Evolutionary conservation across 495 filamentous ascomycete genomes (phyloP), one percentile per base, ranked within the genome.

Genomic region (Xylaria palmicola): DNA sequence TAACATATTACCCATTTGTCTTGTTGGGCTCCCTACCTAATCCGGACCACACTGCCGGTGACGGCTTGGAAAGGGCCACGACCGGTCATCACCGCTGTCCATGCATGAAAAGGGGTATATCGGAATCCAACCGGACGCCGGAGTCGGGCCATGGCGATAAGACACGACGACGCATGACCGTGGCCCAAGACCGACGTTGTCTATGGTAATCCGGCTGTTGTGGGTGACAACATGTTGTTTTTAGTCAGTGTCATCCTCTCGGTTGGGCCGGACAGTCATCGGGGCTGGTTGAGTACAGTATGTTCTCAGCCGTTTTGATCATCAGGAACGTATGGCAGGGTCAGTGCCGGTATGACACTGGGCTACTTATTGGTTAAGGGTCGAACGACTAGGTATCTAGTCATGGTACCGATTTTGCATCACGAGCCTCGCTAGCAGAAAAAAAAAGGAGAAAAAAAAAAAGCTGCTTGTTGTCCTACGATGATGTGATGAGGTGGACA

Each of bases 1-100:
- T 32, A 56, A 56, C 40, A 44, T 15, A 17, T 12, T 48, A n/a
- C n/a, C n/a, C n/a, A 58, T 58, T 58, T 58, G 43, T 58, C 30
- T 43, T 36, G 3, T 57, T 48, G 17, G 56, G 44, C 3, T 7
- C 41, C 30, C n/a, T 29, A 39, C 24, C 26, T 58, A 37, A n/a
- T 56, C 44, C 32, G n/a, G 22, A 36, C 24, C 55, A 47, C 24
- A 17, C 15, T 48, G 45, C 45, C 45, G 29, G 45, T 26, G 26
- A 48, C 49, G 57, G 47, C 57, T 52, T 27, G 26, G 36, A 48
- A 60, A 41, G 41, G 26, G 47, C 47, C 47, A 60, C 47, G 47
- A 52, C 52, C 36, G 34, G 22, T 17, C 17, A 20, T 36, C 12
- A 52, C 34, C 17, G 57, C 36, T 60, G 47, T 52, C 37, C 39